A percentile compares a stretch with the other conserved stretches of the same genome.
Conservation (phyloP, 177 flowering plant species). For the Tripterygium wilfordii region DNA sequence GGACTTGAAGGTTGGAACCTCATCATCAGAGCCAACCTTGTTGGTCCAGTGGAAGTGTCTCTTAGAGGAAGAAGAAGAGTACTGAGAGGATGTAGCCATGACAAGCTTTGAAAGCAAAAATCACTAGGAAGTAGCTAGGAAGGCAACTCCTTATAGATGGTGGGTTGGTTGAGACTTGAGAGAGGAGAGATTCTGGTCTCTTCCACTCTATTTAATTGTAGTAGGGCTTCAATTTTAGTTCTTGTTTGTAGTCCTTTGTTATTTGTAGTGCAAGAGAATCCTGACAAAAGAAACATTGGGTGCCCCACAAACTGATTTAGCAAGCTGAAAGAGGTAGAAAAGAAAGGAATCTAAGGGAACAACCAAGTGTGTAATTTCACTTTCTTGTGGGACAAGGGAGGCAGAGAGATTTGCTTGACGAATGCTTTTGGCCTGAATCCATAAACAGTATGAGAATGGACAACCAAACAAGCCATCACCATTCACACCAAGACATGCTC, state of each 20-base stretch:
- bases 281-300: slow-evolving; percentile 37
- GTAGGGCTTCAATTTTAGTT: slow-evolving; percentile 13
- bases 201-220: slow-evolving; percentile 10
- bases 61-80: slow-evolving; percentile 41
- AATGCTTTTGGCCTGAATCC: slow-evolving; percentile 30
- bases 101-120: slow-evolving; percentile 25
- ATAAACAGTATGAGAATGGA: slow-evolving; percentile 10
- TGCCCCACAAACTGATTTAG: slow-evolving; percentile 21
- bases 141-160: slow-evolving; percentile 15
- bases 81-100: slow-evolving; percentile 48
- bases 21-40: slow-evolving; percentile 38
- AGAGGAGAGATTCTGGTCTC: slow-evolving; percentile 13
- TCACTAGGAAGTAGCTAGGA: neutral
- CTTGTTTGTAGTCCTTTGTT: slow-evolving; percentile 14
- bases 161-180: neutral
- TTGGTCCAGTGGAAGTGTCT: slow-evolving; percentile 61
- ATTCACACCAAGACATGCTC: no score
- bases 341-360: slow-evolving; percentile 43
- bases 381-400: slow-evolving; percentile 33
- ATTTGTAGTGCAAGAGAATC: slow-evolving; percentile 22
- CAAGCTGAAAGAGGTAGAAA: slow-evolving; percentile 10
- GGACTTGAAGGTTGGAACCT: slow-evolving; percentile 19
- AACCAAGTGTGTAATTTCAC: slow-evolving; percentile 35
- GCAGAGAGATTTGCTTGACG: slow-evolving; percentile 23
- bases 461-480: no score